Percentiles rank a stretch among this genome's conserved stretches.
phyloP scores from a whole-genome alignment of 768 basidiomycete genomes.

The Collybiopsis confluens region DNA sequence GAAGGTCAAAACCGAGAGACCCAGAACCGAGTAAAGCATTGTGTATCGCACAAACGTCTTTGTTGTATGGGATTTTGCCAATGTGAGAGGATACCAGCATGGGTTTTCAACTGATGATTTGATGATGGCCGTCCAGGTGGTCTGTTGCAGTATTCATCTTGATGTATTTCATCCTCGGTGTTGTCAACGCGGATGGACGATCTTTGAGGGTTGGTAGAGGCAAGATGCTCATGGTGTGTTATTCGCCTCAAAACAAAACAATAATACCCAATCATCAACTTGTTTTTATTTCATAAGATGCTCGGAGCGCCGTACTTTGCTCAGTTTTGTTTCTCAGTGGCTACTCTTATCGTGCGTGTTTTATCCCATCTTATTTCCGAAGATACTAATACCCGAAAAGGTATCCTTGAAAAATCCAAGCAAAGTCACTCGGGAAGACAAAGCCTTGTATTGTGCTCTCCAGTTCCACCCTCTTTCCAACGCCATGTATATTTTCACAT shows the following conservation, averaged over 20 bases:
- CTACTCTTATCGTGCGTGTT: slow-evolving; percentile 23
- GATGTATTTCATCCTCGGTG: slow-evolving; percentile 25
- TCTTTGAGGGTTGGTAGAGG: slow-evolving; percentile 10
- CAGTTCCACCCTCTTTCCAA: slow-evolving; percentile 11
- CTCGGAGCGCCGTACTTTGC: slow-evolving; percentile 30
- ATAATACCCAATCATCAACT: not conserved
- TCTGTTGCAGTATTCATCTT: slow-evolving; percentile 32
- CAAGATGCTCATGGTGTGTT: slow-evolving; percentile 22
- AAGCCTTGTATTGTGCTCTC: slow-evolving; percentile 29
- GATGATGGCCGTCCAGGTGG: no score
- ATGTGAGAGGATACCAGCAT: slow-evolving; percentile 24
- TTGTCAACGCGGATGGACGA: slow-evolving; percentile 17
- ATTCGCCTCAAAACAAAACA: no score
- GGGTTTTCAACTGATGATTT: no score
- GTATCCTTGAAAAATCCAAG: slow-evolving; percentile 22
- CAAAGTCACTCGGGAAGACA: slow-evolving; percentile 18
- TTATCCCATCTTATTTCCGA: not conserved
- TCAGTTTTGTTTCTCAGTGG: slow-evolving; percentile 24
- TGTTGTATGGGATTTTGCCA: slow-evolving; percentile 36
- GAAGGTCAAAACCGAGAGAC: slow-evolving; percentile 25
- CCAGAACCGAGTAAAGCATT: slow-evolving; percentile 31
- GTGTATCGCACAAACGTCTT: slow-evolving; percentile 40
- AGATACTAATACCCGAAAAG: slow-evolving; percentile 8
- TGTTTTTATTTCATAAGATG: slow-evolving; percentile 20
- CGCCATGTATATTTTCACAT: slow-evolving; percentile 12